Conservation (phyloP, 2,329 filamentous ascomycete genomes). For the Cladophialophora carrionii region DNA sequence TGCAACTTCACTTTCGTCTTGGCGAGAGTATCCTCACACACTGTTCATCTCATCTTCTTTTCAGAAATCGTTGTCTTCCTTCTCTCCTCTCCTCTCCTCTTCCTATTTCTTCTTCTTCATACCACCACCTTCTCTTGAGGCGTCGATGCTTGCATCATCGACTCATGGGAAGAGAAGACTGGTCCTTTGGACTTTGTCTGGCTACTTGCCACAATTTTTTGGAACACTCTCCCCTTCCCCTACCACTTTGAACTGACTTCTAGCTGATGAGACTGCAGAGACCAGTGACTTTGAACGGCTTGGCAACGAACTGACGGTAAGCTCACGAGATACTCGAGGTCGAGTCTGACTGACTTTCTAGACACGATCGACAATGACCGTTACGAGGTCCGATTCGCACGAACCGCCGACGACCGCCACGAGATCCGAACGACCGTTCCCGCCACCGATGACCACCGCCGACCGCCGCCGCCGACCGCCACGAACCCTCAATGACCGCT, state of each 20-base stretch:
- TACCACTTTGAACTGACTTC: not conserved
- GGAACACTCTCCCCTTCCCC: not conserved
- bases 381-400: not conserved
- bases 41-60: not conserved
- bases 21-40: not conserved
- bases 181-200: not conserved
- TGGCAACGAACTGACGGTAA: not conserved
- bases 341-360: not conserved
- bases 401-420: not conserved
- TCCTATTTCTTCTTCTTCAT: constrained; percentile 1
- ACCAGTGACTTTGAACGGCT: not conserved
- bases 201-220: constrained; percentile 4
- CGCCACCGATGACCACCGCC: no score
- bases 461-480: not conserved
- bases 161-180: constrained; percentile 2
- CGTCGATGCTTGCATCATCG: not conserved
- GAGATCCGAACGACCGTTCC: not conserved
- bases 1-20: not conserved
- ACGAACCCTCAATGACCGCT: not conserved
- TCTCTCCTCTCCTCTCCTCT: constrained; percentile 1
- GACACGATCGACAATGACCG: not conserved
- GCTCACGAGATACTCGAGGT: not conserved
- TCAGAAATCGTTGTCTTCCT: not conserved
- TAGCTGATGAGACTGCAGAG: not conserved
- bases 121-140: constrained; percentile 8